A percentile compares a stretch with the other conserved stretches of the same genome.
These are phyloP conservation scores for Daldinia bambusicola DNA, from an alignment of 495 filamentous ascomycete species.

Conservation along the genomic window DNA sequence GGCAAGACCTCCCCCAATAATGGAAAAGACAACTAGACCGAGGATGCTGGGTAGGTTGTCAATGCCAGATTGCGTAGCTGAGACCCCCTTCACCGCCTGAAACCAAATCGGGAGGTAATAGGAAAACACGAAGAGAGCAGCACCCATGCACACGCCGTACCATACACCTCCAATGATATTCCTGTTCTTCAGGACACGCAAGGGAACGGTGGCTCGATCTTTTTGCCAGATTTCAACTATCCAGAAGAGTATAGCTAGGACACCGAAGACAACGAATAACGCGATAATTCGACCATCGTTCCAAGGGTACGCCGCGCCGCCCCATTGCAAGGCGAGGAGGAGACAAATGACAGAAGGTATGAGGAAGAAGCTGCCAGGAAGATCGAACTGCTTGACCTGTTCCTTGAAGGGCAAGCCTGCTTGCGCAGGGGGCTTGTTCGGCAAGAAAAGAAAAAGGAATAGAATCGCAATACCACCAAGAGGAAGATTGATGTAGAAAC, in stretches of 20 bases:
- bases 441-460: conserved; percentile 62
- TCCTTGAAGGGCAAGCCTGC: conserved; percentile 51
- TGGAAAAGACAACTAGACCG: conserved; percentile 66
- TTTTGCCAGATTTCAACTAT: conserved; percentile 20
- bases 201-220: conserved; percentile 24
- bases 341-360: conserved; percentile 63
- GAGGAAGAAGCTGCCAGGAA: conserved; percentile 53
- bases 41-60: conserved; percentile 80
- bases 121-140: conserved; percentile 67
- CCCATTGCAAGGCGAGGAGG: conserved; percentile 87
- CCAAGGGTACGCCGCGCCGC: conserved; percentile 77
- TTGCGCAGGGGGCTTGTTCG: conserved; percentile 42
- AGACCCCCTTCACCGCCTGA: conserved; percentile 79
- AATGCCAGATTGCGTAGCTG: conserved; percentile 78
- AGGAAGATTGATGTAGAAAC: conserved; percentile 71
- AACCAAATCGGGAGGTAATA: conserved; percentile 88
- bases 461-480: conserved; percentile 64
- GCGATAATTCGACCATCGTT: conserved; percentile 70
- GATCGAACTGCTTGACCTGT: conserved; percentile 48
- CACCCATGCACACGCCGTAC: conserved; percentile 34
- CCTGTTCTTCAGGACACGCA: conserved; percentile 31
- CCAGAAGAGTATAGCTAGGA: conserved; percentile 60
- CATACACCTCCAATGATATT: conserved; percentile 27
- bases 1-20: conserved; percentile 69
- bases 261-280: conserved; percentile 74